These are phyloP conservation scores for Aspergillus bridgeri DNA, from an alignment of 495 filamentous ascomycete species.

Conservation along the genomic window DNA sequence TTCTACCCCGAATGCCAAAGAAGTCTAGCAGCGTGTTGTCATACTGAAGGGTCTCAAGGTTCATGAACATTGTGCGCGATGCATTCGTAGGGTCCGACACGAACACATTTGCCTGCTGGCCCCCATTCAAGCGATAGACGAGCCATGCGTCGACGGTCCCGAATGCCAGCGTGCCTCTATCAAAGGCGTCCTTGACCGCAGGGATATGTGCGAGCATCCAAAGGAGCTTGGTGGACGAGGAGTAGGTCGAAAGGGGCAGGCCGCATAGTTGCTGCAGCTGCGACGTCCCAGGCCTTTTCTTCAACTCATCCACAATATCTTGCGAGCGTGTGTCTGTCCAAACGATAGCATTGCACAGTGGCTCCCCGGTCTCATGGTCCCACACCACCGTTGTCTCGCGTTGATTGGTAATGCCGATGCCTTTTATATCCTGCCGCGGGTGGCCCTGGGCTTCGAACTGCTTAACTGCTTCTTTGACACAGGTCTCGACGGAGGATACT, in stretches of 20 bases:
- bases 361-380: conserved; percentile 82
- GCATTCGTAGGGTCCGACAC: conserved; percentile 94
- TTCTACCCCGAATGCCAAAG: conserved; percentile 68
- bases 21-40: conserved; percentile 78
- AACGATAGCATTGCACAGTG: conserved; percentile 85
- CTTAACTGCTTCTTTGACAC: conserved; percentile 73
- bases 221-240: conserved; percentile 82
- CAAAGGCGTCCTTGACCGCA: conserved; percentile 70
- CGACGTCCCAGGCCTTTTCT: conserved; percentile 58
- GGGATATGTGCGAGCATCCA: conserved; percentile 80
- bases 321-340: conserved; percentile 93
- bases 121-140: conserved; percentile 85
- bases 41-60: conserved; percentile 79
- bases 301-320: conserved; percentile 71
- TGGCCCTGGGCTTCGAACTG: conserved; percentile 67
- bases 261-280: conserved; percentile 73
- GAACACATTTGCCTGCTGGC: conserved; percentile 61
- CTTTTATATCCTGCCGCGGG: conserved; percentile 64
- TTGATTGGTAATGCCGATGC: conserved; percentile 92
- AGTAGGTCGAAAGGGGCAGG: conserved; percentile 89
- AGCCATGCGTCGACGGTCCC: conserved; percentile 94
- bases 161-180: conserved; percentile 75
- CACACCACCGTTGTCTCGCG: conserved; percentile 92
- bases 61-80: conserved; percentile 95
- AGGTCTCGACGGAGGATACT: conserved; percentile 72